Percentiles rank a stretch among this genome's conserved stretches.
Conservation (phyloP, 2,329 filamentous ascomycete species). For the Pestalotiopsis sp. region DNA sequence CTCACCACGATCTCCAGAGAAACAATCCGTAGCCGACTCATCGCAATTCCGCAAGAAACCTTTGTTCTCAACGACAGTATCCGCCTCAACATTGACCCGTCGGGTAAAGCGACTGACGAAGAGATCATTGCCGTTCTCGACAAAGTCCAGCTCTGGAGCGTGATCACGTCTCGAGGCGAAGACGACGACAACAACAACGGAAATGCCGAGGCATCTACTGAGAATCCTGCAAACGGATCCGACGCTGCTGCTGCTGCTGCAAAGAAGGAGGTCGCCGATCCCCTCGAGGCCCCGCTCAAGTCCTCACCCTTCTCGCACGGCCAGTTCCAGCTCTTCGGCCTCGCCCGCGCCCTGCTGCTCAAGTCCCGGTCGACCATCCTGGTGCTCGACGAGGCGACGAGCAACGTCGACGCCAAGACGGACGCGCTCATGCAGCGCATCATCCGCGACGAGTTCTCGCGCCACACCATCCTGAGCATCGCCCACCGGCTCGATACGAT, state of each 20-base stretch:
- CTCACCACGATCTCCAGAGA: not conserved
- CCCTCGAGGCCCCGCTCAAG: slow-evolving; percentile 1
- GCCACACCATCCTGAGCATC: slow-evolving; percentile 5
- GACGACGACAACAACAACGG: not conserved
- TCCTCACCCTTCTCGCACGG: slow-evolving; percentile 9
- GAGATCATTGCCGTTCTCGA: not conserved
- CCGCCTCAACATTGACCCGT: slow-evolving; percentile 10
- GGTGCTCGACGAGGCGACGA: slow-evolving; percentile 12
- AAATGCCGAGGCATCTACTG: not conserved
- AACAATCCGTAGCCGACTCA: not conserved
- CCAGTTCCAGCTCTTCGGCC: slow-evolving; percentile 13
- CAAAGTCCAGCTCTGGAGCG: slow-evolving; percentile 13
- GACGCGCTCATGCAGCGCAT: slow-evolving; percentile 10
- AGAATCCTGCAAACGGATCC: not conserved
- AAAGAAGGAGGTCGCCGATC: not conserved
- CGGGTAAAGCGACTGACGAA: slow-evolving; percentile 2
- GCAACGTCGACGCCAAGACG: slow-evolving; percentile 10
- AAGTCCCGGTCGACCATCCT: not conserved
- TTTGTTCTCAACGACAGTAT: slow-evolving; percentile 9
- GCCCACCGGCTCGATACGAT: slow-evolving; percentile 15
- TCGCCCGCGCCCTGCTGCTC: slow-evolving; percentile 10
- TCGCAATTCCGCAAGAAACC: slow-evolving; percentile 12
- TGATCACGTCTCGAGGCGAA: slow-evolving; percentile 2
- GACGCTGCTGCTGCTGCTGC: not conserved
- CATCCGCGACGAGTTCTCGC: slow-evolving; percentile 10